Evolutionary conservation across 2,329 filamentous ascomycete species (phyloP).

Genomic region (Xylariales sp.): DNA sequence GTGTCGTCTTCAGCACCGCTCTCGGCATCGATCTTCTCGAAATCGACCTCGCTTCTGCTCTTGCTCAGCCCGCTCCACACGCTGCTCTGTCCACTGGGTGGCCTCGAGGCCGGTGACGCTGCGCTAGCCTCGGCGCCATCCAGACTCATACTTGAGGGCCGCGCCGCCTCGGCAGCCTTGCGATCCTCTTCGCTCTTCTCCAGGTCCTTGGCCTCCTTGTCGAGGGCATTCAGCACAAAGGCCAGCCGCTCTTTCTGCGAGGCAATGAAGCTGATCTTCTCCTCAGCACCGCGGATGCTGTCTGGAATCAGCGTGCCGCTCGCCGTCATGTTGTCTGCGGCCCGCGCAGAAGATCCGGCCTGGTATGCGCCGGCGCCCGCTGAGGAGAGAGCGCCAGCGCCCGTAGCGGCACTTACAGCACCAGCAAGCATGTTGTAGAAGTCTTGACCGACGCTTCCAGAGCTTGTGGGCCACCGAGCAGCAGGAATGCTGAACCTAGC

Average conservation of each 20-base stretch:
- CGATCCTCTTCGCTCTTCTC: slow-evolving; percentile 30
- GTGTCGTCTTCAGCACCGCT: slow-evolving; percentile 49
- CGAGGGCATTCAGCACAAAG: slow-evolving; percentile 71
- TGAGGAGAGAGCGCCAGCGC: slow-evolving; percentile 29
- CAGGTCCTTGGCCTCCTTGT: slow-evolving; percentile 69
- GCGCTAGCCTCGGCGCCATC: slow-evolving; percentile 25
- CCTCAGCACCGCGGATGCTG: slow-evolving; percentile 55
- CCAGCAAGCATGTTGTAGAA: slow-evolving; percentile 75
- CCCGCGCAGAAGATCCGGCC: slow-evolving; percentile 27
- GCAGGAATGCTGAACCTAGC: slow-evolving; percentile 81
- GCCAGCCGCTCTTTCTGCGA: slow-evolving; percentile 75
- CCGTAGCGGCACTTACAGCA: slow-evolving; percentile 62
- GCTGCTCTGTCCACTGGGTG: slow-evolving; percentile 44
- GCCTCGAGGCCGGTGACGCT: slow-evolving; percentile 33
- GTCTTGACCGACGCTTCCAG: slow-evolving; percentile 51
- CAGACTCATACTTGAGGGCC: slow-evolving; percentile 20
- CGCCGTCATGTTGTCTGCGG: slow-evolving; percentile 40
- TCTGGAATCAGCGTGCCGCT: slow-evolving; percentile 67
- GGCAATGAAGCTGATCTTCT: slow-evolving; percentile 71
- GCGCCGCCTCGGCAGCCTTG: slow-evolving; percentile 11
- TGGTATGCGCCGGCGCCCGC: slow-evolving; percentile 26
- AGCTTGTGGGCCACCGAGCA: slow-evolving; percentile 50
- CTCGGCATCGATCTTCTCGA: slow-evolving; percentile 82
- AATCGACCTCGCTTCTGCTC: slow-evolving; percentile 82
- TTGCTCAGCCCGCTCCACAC: slow-evolving; percentile 61